Evolutionary conservation across 2,329 filamentous ascomycete genomes (phyloP), one percentile per base, ranked within the genome.

Genomic region (Trichoderma sp.): DNA sequence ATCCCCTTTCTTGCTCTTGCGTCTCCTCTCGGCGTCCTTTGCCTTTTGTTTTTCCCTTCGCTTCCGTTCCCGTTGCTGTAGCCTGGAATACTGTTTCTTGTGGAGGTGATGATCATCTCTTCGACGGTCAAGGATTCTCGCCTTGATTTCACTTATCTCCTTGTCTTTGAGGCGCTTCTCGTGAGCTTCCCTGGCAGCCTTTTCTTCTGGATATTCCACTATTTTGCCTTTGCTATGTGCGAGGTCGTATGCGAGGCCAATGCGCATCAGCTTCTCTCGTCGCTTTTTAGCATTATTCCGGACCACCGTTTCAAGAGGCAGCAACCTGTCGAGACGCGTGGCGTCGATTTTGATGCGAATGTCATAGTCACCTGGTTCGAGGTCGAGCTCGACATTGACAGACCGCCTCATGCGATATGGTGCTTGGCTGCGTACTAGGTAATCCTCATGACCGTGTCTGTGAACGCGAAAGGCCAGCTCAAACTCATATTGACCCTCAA

Each of bases 41-140:
- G 85, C 84, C 83, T 91, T 93, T 81, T 90, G 91, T 78, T 90
- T 92, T 76, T 92, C 94, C 78, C 91, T 93, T 75, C 91, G 92
- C 72, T 87, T 89, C 70, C 68, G 56, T 4, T 64, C 61, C 26
- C 56, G 69, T 17, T 68, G 71, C 41, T 73, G 66, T 1, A 68
- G 66, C 61, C 76, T 79, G 48, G 76, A 74, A 50, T 76, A 75
- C 34, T 77, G 74, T 55, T 77, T 78, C 19, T 72, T 74, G 57
- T 75, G 74, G 14, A 79, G 69, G 15, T 77, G 78, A 51, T 80
- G 73, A 3, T 68, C 64, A 58, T 76, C 71, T 39, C 77, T 76
- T n/a, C 73, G 72, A 63, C 78, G 80, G 14, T 76, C 72, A n/a
- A 78, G 76, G 12, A 80, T 73, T 72, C 82, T 82, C 54, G 77